Conservation (phyloP, 176 grass and related monocot genomes). For the Hsuehochloa calcarea region DNA sequence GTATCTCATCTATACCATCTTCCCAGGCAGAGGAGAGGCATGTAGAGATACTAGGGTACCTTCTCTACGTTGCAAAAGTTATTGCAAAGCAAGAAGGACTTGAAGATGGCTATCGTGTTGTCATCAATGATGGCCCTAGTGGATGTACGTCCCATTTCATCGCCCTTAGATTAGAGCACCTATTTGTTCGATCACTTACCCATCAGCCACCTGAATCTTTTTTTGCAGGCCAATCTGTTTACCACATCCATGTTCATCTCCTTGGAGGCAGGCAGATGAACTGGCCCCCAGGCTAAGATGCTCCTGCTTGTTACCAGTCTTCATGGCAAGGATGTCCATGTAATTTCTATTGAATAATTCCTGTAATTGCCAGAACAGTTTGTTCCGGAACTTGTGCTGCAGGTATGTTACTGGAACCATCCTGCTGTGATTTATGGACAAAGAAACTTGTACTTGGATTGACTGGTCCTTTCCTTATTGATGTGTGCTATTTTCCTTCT, state of each 20-base stretch:
- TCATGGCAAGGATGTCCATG: neutral
- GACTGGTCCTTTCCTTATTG: neutral
- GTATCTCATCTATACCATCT: neutral
- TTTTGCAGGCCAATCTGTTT: conserved; percentile 85
- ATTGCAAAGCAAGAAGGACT: conserved; percentile 94
- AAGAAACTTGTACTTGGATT: neutral
- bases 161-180: neutral
- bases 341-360: conserved; percentile 36
- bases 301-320: neutral
- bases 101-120: conserved; percentile 77
- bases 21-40: conserved; percentile 88
- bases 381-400: conserved; percentile 4
- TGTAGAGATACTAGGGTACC: conserved; percentile 72
- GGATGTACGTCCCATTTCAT: conserved; percentile 57
- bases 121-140: conserved; percentile 83
- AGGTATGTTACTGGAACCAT: conserved; percentile 16
- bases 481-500: neutral
- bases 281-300: conserved; percentile 77
- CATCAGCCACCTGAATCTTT: neutral
- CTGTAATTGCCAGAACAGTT: conserved; percentile 20
- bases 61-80: conserved; percentile 78
- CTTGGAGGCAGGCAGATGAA: conserved; percentile 90
- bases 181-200: neutral
- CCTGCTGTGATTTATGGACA: conserved; percentile 26
- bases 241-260: conserved; percentile 89